Conservation (phyloP, 345 rosid genomes). For the Iberis pinnata region DNA sequence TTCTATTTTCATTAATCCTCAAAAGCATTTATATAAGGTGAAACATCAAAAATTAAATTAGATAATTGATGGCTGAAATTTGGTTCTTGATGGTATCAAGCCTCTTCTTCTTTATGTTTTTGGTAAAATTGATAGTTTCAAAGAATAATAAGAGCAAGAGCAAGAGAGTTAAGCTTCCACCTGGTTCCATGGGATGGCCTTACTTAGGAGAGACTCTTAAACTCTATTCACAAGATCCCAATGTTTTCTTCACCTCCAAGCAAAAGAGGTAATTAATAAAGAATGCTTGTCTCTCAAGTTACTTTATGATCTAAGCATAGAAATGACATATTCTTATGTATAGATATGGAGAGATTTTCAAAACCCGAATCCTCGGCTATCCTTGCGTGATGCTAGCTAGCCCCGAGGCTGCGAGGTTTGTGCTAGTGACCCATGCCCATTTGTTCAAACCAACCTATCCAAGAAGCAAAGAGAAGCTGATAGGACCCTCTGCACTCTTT, state of each 20-base stretch:
- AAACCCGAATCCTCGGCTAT: slow-evolving; percentile 75
- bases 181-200: slow-evolving; percentile 83
- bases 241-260: slow-evolving; percentile 68
- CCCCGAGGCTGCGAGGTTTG: slow-evolving; percentile 76
- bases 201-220: slow-evolving; percentile 80
- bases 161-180: no score
- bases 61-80: no score
- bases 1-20: no score
- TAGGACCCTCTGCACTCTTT: slow-evolving; percentile 77
- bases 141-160: no score
- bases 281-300: background rate
- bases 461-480: slow-evolving; percentile 79
- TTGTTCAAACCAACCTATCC: slow-evolving; percentile 91
- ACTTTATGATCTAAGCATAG: background rate
- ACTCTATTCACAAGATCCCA: slow-evolving; percentile 86
- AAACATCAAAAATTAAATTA: no score
- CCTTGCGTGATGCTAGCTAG: slow-evolving; percentile 86
- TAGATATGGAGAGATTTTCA: slow-evolving; percentile 74
- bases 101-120: no score
- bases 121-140: no score
- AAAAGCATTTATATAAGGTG: no score
- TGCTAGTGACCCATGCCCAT: slow-evolving; percentile 53
- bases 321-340: no score
- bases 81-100: no score
- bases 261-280: slow-evolving; percentile 50